phyloP scores from a whole-genome alignment of 2,329 filamentous ascomycete genomes.

The Sarocladium oryzae region DNA sequence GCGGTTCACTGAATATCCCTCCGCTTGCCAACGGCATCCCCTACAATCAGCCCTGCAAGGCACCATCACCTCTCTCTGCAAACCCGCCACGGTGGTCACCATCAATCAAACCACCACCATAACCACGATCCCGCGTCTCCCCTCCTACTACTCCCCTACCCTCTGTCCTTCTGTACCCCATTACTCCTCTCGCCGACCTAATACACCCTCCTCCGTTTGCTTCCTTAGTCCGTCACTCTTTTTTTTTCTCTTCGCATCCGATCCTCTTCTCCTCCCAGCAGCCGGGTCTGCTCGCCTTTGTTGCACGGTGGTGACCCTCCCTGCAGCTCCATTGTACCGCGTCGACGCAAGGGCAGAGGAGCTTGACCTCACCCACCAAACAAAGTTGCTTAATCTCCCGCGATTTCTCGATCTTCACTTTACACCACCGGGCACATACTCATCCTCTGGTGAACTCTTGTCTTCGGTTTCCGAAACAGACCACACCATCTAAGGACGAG shows the following conservation, averaged over 20 bases:
- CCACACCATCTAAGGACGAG: background rate
- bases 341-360: conserved; percentile 6
- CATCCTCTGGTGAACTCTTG: background rate
- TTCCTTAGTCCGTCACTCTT: conserved; percentile 2
- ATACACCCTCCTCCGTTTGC: background rate
- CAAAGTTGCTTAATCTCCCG: conserved; percentile 1
- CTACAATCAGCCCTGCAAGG: no score
- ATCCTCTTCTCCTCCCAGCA: conserved; percentile 2
- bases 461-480: conserved; percentile 5
- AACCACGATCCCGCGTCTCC: background rate
- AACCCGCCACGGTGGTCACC: background rate
- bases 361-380: conserved; percentile 1
- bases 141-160: background rate
- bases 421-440: background rate
- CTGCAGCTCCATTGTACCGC: conserved; percentile 6
- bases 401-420: background rate
- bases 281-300: conserved; percentile 6
- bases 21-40: no score
- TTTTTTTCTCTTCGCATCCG: background rate
- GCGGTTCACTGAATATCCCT: no score
- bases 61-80: no score
- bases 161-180: background rate
- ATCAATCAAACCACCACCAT: background rate
- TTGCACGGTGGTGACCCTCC: background rate
- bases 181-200: background rate